Evolutionary conservation across 31 red algal species (phyloP).

Genomic region (Asparagopsis taxiformis): DNA sequence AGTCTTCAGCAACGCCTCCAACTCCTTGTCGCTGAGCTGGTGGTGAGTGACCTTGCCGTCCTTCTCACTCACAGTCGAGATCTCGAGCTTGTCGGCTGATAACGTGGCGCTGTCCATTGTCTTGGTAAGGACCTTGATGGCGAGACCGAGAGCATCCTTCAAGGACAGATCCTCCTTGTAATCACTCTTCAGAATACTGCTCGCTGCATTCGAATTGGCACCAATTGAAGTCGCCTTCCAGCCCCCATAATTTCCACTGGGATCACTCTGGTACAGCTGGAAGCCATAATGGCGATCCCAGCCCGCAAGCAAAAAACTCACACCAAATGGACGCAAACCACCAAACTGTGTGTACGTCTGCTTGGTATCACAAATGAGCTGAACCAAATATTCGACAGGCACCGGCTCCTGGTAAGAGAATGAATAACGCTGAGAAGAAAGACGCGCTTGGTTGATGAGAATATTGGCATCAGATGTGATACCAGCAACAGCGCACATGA

Average conservation of each 20-base stretch:
- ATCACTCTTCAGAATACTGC: conserved; percentile 91
- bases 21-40: conserved; percentile 73
- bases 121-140: conserved; percentile 91
- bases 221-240: conserved; percentile 99
- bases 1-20: conserved; percentile 68
- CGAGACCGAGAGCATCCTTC: conserved; percentile 72
- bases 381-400: conserved; percentile 91
- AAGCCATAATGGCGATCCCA: conserved; percentile 94
- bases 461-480: conserved; percentile 98
- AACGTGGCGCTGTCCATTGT: conserved; percentile 91
- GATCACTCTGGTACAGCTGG: conserved; percentile 98
- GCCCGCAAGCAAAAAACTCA: conserved; percentile 92
- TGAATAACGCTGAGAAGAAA: conserved; percentile 85
- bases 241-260: conserved; percentile 94
- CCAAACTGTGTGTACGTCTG: conserved; percentile 99
- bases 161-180: conserved; percentile 94
- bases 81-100: conserved; percentile 86
- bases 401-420: conserved; percentile 94
- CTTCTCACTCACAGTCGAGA: conserved; percentile 70
- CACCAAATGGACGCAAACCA: conserved; percentile 94
- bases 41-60: conserved; percentile 65
- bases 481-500: conserved; percentile 94
- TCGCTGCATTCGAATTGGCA: conserved; percentile 85
- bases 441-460: conserved; percentile 89
- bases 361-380: conserved; percentile 91